These are phyloP conservation scores for Daldinia grandis DNA, from an alignment of 495 filamentous ascomycete genomes.

Conservation along the genomic window DNA sequence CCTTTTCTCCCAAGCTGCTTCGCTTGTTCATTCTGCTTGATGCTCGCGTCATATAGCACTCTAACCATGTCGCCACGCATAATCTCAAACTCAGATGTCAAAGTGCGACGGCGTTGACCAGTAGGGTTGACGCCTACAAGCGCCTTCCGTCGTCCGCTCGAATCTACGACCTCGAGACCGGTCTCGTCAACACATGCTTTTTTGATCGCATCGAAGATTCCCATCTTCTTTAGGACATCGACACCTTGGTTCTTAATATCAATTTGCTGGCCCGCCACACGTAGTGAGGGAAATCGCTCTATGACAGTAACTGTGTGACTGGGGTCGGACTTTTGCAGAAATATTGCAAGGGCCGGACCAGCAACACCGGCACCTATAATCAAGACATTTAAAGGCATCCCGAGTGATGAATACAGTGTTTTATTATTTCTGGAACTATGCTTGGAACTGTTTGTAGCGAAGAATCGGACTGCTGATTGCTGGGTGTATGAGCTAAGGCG, in stretches of 20 bases:
- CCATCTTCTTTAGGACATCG: constrained; percentile 58
- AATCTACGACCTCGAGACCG: constrained; percentile 52
- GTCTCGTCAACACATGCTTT: constrained; percentile 48
- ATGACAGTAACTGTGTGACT: constrained; percentile 58
- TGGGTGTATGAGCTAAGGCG: neutral
- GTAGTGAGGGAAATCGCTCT: constrained; percentile 56
- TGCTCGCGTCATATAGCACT: constrained; percentile 55
- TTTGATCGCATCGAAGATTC: constrained; percentile 54
- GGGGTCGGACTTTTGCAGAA: constrained; percentile 48
- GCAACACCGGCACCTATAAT: constrained; percentile 93
- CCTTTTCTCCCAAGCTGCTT: neutral
- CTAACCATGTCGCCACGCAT: constrained; percentile 57
- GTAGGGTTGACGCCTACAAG: constrained; percentile 48
- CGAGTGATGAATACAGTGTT: constrained; percentile 13
- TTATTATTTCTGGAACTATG: neutral
- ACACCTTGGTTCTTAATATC: constrained; percentile 59
- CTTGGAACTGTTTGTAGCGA: neutral
- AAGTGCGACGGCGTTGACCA: constrained; percentile 48
- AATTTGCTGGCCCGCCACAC: constrained; percentile 55
- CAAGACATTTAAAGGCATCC: constrained; percentile 66
- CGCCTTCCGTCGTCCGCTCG: constrained; percentile 48
- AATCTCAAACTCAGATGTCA: constrained; percentile 63
- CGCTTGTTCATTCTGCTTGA: constrained; percentile 49
- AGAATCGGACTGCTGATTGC: neutral
- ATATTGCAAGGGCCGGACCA: constrained; percentile 74